Evolutionary conservation across 2,329 filamentous ascomycete genomes (phyloP).

Genomic region (Domatiomyces globalis): DNA sequence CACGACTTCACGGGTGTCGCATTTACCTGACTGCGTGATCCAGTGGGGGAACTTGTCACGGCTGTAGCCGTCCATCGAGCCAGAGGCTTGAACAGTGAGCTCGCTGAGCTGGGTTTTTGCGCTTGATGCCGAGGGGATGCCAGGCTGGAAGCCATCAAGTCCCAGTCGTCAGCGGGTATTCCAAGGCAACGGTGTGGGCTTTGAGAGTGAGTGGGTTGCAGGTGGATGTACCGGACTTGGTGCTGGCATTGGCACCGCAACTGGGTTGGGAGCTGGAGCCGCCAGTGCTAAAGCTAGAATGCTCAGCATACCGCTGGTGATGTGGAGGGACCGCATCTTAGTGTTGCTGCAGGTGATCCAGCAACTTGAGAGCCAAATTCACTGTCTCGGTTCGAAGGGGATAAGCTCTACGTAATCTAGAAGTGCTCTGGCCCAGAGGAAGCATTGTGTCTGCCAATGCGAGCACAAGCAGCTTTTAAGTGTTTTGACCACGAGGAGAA

Average conservation of each 20-base stretch:
- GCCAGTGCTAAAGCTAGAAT: slow-evolving; percentile 10
- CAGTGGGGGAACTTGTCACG: slow-evolving; percentile 59
- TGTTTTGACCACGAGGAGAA: background rate
- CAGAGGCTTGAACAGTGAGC: slow-evolving; percentile 44
- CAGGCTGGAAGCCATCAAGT: slow-evolving; percentile 23
- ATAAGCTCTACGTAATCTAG: background rate
- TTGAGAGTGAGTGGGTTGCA: background rate
- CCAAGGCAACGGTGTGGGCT: background rate
- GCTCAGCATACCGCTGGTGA: slow-evolving; percentile 16
- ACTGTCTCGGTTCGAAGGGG: background rate
- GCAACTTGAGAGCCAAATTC: background rate
- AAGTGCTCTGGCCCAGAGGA: no score
- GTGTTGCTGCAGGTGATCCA: background rate
- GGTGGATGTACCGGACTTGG: slow-evolving; percentile 3
- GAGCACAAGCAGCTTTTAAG: background rate
- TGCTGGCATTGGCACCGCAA: slow-evolving; percentile 1
- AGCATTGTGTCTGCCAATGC: background rate
- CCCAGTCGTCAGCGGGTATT: background rate
- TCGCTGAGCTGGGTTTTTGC: slow-evolving; percentile 45
- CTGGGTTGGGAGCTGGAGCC: slow-evolving; percentile 8
- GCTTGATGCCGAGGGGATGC: slow-evolving; percentile 45
- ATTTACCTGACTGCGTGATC: slow-evolving; percentile 50
- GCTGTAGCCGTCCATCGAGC: slow-evolving; percentile 44
- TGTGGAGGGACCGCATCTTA: background rate
- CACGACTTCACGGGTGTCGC: slow-evolving; percentile 60